Evolutionary conservation across 176 grass and related monocot species (phyloP).

Genomic region (Triticum dicoccoides): DNA sequence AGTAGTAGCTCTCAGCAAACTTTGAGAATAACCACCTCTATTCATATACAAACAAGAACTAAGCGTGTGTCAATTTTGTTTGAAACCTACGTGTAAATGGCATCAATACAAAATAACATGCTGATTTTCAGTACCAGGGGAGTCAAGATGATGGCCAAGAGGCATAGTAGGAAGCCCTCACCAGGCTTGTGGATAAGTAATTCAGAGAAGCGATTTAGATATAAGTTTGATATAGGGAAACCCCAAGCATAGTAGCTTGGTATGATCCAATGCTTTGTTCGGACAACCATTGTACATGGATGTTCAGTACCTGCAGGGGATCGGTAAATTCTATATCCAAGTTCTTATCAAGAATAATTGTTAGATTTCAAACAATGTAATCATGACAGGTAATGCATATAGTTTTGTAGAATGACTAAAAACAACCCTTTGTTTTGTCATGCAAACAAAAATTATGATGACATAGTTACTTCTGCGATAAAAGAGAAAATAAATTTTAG

Average conservation of each 20-base stretch:
- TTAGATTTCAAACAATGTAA: neutral
- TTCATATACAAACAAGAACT: neutral
- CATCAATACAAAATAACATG: neutral
- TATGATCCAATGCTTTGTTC: conserved; percentile 52
- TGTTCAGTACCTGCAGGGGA: conserved; percentile 7
- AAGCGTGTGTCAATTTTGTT: neutral
- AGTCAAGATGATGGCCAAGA: conserved; percentile 24
- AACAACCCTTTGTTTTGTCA: neutral
- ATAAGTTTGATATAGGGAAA: conserved; percentile 19
- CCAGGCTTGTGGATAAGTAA: conserved; percentile 43
- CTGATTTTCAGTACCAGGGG: conserved; percentile 29
- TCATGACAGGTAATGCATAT: neutral
- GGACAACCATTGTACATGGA: conserved; percentile 39
- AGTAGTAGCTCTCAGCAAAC: conserved; percentile 60
- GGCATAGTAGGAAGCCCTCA: conserved; percentile 29
- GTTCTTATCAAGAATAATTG: neutral
- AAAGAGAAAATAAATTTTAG: neutral
- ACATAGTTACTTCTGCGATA: neutral
- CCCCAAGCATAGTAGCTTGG: conserved; percentile 39
- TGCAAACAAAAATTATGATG: neutral
- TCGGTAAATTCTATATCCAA: neutral
- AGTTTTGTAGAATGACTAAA: neutral
- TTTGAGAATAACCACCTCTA: conserved; percentile 53
- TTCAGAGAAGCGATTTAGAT: conserved; percentile 41
- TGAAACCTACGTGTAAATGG: neutral